Evolutionary conservation across 129 eudicot genomes (phyloP).

Genomic region (Tagetes erecta): DNA sequence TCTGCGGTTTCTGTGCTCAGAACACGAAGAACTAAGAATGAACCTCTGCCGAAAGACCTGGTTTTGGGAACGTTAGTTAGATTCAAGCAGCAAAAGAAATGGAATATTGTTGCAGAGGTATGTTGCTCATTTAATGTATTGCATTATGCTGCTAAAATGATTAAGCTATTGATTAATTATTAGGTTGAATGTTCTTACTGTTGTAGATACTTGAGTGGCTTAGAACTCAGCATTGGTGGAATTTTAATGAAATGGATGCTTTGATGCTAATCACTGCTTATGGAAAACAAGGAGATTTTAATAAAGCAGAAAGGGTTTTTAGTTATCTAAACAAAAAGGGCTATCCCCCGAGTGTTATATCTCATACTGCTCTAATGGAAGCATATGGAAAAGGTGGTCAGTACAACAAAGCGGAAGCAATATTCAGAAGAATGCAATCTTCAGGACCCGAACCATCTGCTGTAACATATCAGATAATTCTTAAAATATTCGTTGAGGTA

Average conservation of each 20-base stretch:
- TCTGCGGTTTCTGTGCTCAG: constrained; percentile 78
- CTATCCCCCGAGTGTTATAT: constrained; percentile 73
- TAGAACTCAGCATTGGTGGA: constrained; percentile 95
- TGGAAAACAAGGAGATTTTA: constrained; percentile 88
- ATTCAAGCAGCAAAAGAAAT: constrained; percentile 92
- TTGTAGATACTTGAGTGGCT: constrained; percentile 92
- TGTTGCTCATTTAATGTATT: not conserved
- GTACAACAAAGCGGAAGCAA: constrained; percentile 77
- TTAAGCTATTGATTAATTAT: not conserved
- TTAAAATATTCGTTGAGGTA: constrained; percentile 90
- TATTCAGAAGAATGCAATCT: constrained; percentile 84
- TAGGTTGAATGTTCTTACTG: constrained; percentile 12
- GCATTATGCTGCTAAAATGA: constrained; percentile 5
- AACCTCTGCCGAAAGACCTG: constrained; percentile 75
- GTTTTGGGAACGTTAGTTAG: constrained; percentile 85
- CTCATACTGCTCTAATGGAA: constrained; percentile 97
- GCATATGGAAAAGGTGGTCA: constrained; percentile 94
- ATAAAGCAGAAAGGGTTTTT: constrained; percentile 77
- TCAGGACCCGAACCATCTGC: constrained; percentile 98
- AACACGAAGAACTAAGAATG: constrained; percentile 52
- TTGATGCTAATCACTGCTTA: constrained; percentile 93
- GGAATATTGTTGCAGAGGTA: constrained; percentile 99
- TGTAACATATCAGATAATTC: constrained; percentile 84
- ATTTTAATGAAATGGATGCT: constrained; percentile 83
- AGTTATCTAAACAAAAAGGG: constrained; percentile 76